These are phyloP conservation scores for Clarireedia hainanense DNA, from an alignment of 2,329 filamentous ascomycete genomes.

Conservation along the genomic window DNA sequence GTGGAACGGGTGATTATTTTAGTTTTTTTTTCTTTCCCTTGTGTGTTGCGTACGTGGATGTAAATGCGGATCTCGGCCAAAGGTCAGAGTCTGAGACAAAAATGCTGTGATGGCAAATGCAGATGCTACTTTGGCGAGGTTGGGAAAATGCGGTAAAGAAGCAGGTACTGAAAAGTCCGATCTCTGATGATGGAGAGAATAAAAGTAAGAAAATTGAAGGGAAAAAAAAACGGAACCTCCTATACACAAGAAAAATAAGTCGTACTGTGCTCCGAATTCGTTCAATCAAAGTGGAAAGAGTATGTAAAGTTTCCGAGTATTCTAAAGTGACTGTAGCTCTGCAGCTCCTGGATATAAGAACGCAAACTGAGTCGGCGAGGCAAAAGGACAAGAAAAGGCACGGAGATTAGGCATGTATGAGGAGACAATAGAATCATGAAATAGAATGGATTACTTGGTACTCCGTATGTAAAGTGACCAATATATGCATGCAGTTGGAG, in stretches of 20 bases:
- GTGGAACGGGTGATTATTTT: neutral
- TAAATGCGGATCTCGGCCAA: neutral
- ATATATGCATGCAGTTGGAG: slow-evolving; percentile 2
- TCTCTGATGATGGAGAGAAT: neutral
- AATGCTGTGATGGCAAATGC: neutral
- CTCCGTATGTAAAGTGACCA: neutral
- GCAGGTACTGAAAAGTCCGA: neutral
- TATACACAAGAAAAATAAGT: neutral
- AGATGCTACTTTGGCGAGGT: neutral
- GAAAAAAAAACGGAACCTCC: neutral
- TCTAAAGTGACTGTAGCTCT: too few species aligned
- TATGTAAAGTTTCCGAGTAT: neutral
- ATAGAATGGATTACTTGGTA: neutral
- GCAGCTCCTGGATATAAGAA: neutral
- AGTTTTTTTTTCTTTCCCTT: neutral
- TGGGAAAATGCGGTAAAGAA: slow-evolving; percentile 7
- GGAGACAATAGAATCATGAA: neutral
- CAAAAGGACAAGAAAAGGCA: neutral
- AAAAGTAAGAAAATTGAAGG: neutral
- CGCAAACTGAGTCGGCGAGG: neutral
- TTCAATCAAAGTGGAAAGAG: neutral
- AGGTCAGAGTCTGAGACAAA: neutral
- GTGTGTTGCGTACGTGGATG: neutral
- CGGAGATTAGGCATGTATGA: neutral
- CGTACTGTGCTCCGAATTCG: neutral